These are phyloP conservation scores for Boletus subcaerulescens DNA, from an alignment of 768 basidiomycete species.

Conservation along the genomic window DNA sequence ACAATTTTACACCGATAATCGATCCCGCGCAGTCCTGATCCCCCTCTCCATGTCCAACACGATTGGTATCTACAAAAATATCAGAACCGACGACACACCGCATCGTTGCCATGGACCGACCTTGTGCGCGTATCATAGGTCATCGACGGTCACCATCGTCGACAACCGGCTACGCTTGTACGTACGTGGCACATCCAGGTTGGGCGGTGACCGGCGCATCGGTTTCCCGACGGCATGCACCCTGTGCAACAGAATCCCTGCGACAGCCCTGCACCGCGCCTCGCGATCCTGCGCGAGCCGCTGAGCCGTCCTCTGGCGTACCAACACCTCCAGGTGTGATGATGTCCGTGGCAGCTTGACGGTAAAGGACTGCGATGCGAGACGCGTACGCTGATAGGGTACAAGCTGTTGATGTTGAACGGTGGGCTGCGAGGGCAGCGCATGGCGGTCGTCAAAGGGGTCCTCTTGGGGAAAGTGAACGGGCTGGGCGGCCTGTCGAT, in stretches of 20 bases:
- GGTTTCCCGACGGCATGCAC: constrained; percentile 52
- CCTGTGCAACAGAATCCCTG: constrained; percentile 55
- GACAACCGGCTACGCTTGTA: constrained; percentile 56
- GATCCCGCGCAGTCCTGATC: neutral
- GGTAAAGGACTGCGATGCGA: constrained; percentile 26
- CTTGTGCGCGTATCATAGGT: constrained; percentile 14
- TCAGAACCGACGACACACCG: neutral
- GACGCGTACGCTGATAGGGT: constrained; percentile 26
- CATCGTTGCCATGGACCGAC: neutral
- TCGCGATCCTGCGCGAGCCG: constrained; percentile 36
- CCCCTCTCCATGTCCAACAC: constrained; percentile 13
- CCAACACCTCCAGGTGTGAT: constrained; percentile 21
- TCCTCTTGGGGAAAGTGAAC: constrained; percentile 23
- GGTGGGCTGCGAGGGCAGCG: constrained; percentile 5
- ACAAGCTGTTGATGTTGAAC: constrained; percentile 9
- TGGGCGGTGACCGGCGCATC: constrained; percentile 40
- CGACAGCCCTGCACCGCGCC: constrained; percentile 50
- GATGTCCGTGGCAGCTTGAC: constrained; percentile 24
- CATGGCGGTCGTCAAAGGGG: constrained; percentile 27
- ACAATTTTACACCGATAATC: neutral
- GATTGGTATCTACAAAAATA: neutral
- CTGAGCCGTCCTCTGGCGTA: constrained; percentile 33
- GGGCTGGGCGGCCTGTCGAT: constrained; percentile 14
- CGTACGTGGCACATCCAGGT: constrained; percentile 30
- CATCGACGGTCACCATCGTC: constrained; percentile 47